phyloP scores from a whole-genome alignment of 2,329 filamentous ascomycete species.

The Alternaria arbusti region DNA sequence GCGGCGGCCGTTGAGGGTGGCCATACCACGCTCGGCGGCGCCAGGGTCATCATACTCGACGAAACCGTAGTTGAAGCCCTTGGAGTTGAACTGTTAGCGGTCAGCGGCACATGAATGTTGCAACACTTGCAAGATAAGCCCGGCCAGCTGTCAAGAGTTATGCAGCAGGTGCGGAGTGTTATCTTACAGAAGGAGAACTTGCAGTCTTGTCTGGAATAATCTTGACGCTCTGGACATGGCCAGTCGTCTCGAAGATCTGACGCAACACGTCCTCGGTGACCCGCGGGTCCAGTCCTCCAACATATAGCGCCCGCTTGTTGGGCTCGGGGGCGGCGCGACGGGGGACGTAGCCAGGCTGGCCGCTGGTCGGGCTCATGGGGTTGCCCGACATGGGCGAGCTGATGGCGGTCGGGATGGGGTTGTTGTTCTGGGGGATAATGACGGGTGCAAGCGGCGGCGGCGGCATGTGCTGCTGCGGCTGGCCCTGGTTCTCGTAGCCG shows the following conservation, averaged over 20 bases:
- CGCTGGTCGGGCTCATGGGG: constrained; percentile 85
- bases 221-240: constrained; percentile 98
- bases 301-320: constrained; percentile 96
- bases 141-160: constrained; percentile 15
- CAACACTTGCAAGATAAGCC: constrained; percentile 15
- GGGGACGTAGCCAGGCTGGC: constrained; percentile 70
- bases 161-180: constrained; percentile 16
- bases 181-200: constrained; percentile 56
- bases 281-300: constrained; percentile 91
- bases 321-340: constrained; percentile 94
- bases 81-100: constrained; percentile 50
- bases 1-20: constrained; percentile 91
- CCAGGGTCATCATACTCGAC: constrained; percentile 98
- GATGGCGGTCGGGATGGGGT: constrained; percentile 91
- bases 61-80: constrained; percentile 99
- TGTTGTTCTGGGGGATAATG: constrained; percentile 93
- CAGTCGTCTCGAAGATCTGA: constrained; percentile 98
- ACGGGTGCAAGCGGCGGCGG: constrained; percentile 84
- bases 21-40: constrained; percentile 95
- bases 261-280: constrained; percentile 96
- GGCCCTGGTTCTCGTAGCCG: constrained; percentile 76
- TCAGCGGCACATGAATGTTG: constrained; percentile 13
- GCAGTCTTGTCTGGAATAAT: constrained; percentile 99
- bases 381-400: constrained; percentile 81
- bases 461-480: constrained; percentile 78